Evolutionary conservation across 1,284 basidiomycete species (phyloP), one percentile per base, ranked within the genome.

Genomic region (Ceratorhiza oryzae-sativae): DNA sequence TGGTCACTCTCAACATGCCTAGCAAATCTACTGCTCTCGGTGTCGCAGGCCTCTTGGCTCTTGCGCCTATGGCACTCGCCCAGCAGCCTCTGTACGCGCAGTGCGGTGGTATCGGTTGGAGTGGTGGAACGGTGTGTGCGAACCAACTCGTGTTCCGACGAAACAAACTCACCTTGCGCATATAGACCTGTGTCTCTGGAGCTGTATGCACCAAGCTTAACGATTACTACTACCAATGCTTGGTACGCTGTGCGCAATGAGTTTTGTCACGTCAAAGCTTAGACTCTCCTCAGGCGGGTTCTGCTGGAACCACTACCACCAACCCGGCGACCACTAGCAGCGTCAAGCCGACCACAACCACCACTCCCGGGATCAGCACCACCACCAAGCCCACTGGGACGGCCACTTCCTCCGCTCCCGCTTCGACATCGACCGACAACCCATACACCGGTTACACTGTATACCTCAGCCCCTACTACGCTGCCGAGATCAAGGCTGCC

Each of bases 211-310:
- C 78, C 18, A 77, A 78, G 62, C 73, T 77, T 18, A 87, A 86
- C 76, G 80, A 82, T 55, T 88, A 83, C 77, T 87, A 87, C 79
- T 87, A 80, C 41, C 86, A 88, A 77, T 87, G 86, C 83, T 75
- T 87, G 85, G 86, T 77, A 39, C 10, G 15, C 32, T 65, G 25
- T 18, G 13, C 20, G 13, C 27, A 12, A 36, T 27, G 36, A n/a
- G n/a, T 20, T 20, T 30, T 27, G 3, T 8, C 4, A 18, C 34
- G 42, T 1, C 58, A 13, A n/a, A n/a, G 10, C n/a, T 45, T 18
- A 25, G 12, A 45, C 39, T 60, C 3, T 20, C 34, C 34, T n/a
- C 39, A 60, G 58, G 20, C 58, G 4, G 39, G 39, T 8, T 45
- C 58, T n/a, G 49, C 9, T 27, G 10, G 13, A 10, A 12, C 6